Base-by-base conservation (phyloP, 805 yeast species). In the Starmerella apicola region DNA sequence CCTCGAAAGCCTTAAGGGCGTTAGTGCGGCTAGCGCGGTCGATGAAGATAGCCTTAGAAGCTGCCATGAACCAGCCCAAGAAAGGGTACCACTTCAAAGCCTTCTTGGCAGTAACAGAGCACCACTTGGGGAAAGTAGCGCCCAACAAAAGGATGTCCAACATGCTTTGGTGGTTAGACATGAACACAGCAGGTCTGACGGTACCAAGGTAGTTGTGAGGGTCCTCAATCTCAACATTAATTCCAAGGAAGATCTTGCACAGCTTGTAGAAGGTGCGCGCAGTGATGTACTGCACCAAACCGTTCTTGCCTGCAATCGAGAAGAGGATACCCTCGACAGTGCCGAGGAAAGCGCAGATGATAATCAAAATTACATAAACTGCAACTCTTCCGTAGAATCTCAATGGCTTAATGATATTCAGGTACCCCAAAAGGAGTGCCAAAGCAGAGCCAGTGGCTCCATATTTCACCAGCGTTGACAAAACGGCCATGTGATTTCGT, bases 31-130 rank as follows among this genome's bases (percentile, higher is more conserved):
- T 77, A 5, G 75, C 64, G 58, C 99, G 75, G 58, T 91, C 95
- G 40, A 91, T 66, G 62, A 91, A 91, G 51, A 88, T 79, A 2
- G 97, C 80, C 10, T 95, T 95, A 46, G 91, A 76, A 19, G 84
- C 70, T 20, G 74, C 55, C 98, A 91, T 86, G 64, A 86, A 91
- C 97, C 96, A 88, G 12, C 99, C 99, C 51, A 91, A 67, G 52
- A 91, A 71, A 15, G 99, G 99, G 38, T 84, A 66, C 56, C 73
- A 83, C 53, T 81, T 76, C 53, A 91, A 69, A 4, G 82, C 78
- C 58, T 74, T 76, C 62, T 91, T 91, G 26, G 96, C 91, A 1
- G 97, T 91, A 34, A 91, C 95, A 6, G 86, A 77, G 65, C 86
- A 84, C 37, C 82, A 83, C 36, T 76, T 74, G 37, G 94, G 95